A percentile compares a stretch with the other conserved stretches of the same genome.
Evolutionary conservation across 768 basidiomycete genomes (phyloP).

Genomic region (Pleurotus pulmonarius): DNA sequence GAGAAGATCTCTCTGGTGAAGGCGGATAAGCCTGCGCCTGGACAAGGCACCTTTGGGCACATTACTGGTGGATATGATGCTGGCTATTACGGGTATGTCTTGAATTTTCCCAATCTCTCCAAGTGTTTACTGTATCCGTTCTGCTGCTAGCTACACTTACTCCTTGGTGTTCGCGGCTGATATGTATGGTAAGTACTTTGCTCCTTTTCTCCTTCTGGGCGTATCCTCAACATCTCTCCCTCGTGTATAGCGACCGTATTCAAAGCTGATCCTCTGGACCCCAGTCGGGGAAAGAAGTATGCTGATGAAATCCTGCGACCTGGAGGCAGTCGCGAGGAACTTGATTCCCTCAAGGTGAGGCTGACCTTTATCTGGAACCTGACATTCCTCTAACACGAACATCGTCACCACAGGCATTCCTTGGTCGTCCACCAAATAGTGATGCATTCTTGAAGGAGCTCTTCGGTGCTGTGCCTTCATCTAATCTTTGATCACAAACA

Average conservation of each 20-base stretch:
- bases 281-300: conserved; percentile 62
- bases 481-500: conserved; percentile 27
- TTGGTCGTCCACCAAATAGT: conserved; percentile 70
- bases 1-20: conserved; percentile 70
- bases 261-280: conserved; percentile 72
- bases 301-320: conserved; percentile 70
- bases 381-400: neutral
- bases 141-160: conserved; percentile 53
- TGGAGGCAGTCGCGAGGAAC: conserved; percentile 78
- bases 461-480: conserved; percentile 41
- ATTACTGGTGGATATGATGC: conserved; percentile 72
- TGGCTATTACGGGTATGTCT: conserved; percentile 57
- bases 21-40: conserved; percentile 53
- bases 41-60: conserved; percentile 76
- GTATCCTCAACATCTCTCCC: neutral
- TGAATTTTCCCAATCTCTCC: neutral
- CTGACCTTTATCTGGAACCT: too few species aligned
- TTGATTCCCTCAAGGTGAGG: conserved; percentile 74
- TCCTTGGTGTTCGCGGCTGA: conserved; percentile 63
- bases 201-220: neutral
- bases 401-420: conserved; percentile 53
- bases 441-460: conserved; percentile 72
- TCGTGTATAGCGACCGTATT: conserved; percentile 60
- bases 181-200: conserved; percentile 42
- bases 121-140: neutral